Percentiles rank a stretch among this genome's conserved stretches.
Conservation (phyloP, 2,329 filamentous ascomycete species). For the Aspergillus udagawae region DNA sequence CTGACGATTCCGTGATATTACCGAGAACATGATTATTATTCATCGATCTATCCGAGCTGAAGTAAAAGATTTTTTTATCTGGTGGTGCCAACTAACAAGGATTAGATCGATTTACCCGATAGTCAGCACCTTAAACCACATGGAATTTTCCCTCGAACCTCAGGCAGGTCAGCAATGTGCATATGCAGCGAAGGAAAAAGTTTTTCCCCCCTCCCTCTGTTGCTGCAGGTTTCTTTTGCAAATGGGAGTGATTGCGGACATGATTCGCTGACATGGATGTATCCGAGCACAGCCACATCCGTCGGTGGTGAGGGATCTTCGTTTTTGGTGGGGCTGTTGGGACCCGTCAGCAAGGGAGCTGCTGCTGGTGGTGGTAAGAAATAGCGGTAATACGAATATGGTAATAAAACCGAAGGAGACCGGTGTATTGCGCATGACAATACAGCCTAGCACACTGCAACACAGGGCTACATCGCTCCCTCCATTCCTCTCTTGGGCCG, state of each 20-base stretch:
- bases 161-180: not conserved
- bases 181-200: constrained; percentile 5
- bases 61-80: not conserved
- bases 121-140: constrained; percentile 3
- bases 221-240: not conserved
- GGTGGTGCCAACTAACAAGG: not conserved
- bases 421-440: not conserved
- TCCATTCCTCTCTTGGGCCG: too few species aligned
- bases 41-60: not conserved
- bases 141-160: not conserved
- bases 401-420: not conserved
- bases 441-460: not conserved
- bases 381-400: not conserved
- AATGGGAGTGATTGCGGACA: not conserved
- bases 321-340: not conserved
- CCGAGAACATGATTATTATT: not conserved
- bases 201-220: not conserved
- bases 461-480: too few species aligned
- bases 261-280: not conserved
- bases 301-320: not conserved
- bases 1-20: not conserved
- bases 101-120: not conserved
- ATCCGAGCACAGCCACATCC: not conserved
- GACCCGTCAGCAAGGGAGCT: not conserved
- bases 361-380: not conserved